These are phyloP conservation scores for Microcyclospora pomicola DNA, from an alignment of 2,329 filamentous ascomycete species.

Conservation along the genomic window DNA sequence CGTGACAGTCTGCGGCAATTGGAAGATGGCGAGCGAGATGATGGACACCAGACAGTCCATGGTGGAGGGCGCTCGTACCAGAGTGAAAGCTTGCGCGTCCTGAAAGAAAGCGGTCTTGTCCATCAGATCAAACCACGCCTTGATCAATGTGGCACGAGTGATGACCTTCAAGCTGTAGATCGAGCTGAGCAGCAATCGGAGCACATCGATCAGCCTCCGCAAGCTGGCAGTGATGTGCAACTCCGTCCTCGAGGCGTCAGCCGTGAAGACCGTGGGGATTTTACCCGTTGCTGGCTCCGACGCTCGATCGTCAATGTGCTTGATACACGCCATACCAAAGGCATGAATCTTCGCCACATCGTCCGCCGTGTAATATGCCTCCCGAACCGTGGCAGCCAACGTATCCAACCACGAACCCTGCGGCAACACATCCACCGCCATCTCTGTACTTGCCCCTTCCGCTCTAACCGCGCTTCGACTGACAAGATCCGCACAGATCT, in stretches of 20 bases:
- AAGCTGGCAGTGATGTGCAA: slow-evolving; percentile 37
- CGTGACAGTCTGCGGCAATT: slow-evolving; percentile 47
- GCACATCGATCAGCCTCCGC: not conserved
- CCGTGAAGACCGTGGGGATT: slow-evolving; percentile 6
- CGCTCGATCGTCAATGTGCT: not conserved
- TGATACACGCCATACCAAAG: slow-evolving; percentile 9
- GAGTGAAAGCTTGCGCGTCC: slow-evolving; percentile 33
- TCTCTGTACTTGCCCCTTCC: not conserved
- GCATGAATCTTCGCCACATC: slow-evolving; percentile 5
- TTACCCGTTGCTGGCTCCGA: not conserved
- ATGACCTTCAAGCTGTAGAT: slow-evolving; percentile 6
- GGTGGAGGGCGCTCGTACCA: slow-evolving; percentile 34
- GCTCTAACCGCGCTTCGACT: slow-evolving; percentile 8
- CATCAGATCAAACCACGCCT: slow-evolving; percentile 65
- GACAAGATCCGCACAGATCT: slow-evolving; percentile 11
- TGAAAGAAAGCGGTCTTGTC: slow-evolving; percentile 56
- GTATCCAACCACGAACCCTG: slow-evolving; percentile 12
- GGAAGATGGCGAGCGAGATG: slow-evolving; percentile 59
- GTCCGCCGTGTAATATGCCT: slow-evolving; percentile 5
- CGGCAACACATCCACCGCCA: not conserved
- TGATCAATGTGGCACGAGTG: slow-evolving; percentile 35
- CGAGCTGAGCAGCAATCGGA: not conserved
- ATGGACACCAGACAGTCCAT: slow-evolving; percentile 57
- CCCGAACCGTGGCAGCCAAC: slow-evolving; percentile 9
- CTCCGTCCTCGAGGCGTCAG: slow-evolving; percentile 20